Base-by-base conservation (phyloP, 352 stramenopile species). In the Phytophthora crassamura region DNA sequence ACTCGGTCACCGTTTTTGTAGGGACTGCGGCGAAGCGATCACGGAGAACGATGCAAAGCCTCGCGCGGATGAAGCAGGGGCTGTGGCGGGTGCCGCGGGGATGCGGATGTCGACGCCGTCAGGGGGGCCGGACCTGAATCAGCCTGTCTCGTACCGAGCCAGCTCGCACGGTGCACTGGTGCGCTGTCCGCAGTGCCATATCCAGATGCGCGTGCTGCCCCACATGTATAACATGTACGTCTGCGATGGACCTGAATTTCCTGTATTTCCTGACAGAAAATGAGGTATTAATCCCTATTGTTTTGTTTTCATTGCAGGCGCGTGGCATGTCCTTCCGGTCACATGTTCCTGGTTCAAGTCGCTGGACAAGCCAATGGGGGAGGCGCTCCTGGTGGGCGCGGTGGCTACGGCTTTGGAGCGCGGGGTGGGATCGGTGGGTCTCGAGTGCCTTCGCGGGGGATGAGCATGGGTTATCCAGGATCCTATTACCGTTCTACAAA, bases 141-240 rank as follows among this genome's bases (percentile, higher is more conserved):
- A 84, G 35, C 80, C 81, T 3, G 75, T 88, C 22, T 94, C 87
- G 2, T 95, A 94, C 50, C 80, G 87, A 30, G 85, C 83, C 9
- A 88, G 82, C 47, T 88, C 82, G n/a, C 84, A 95, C 47, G 87
- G 87, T n/a, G 87, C 87, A 18, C 81, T 95, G 34, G 87, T 95
- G 50, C 84, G 84, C 18, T 95, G 87, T 62, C 87, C 87, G 9
- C 83, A 93, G 58, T 95, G 87, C 55, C 87, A 93, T 34, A 94
- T 95, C 59, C 84, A 95, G 61, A 93, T 95, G 85, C 83, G 87
- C 16, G 87, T 95, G 45, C 75, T 95, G 2, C 87, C 87, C 7
- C 83, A 95, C 63, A 95, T 95, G 87, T 95, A 94, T 67, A 95
- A 95, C 80, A 92, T 95, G 86, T 94, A 86, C 35, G 82, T 81